Evolutionary conservation across 1,284 basidiomycete species (phyloP), one percentile per base, ranked within the genome.

Genomic region (Hymenochaete sp.): DNA sequence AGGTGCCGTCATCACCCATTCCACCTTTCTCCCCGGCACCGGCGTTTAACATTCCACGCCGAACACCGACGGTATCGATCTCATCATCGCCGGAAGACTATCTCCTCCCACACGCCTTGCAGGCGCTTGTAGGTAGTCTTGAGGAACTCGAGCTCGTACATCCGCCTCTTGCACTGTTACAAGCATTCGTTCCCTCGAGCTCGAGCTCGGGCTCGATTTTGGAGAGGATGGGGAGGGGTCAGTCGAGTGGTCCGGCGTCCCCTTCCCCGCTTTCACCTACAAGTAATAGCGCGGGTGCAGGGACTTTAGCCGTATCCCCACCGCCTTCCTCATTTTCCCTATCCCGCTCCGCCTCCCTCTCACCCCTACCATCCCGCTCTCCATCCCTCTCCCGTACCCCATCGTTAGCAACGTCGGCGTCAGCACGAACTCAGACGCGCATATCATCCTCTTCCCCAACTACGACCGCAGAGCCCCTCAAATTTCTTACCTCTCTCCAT

Each of bases 21-120:
- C 40, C 42, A 27, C n/a, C 37, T 4, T 28, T 32, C 9, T 44
- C 47, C 7, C 35, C 45, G 14, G 24, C 37, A 16, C 24, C 47
- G 14, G 40, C 28, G 22, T 43, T 25, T 18, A 49, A 26, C 32
- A 49, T 49, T 18, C 47, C 47, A 18, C 29, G 47, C 9, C 47
- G 47, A 7, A 38, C 42, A 18, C 47, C 47, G n/a, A 49, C 31
- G 10, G 18, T 49, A 10, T 49, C 47, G 19, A 44, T 49, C 4
- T 41, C 42, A 2, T 24, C 38, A 18, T 49, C 43, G 21, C 43
- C 43, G 11, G 47, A 49, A 27, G 47, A 49, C 16, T 45, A 45
- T 22, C 33, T 49, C 25, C 47, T 49, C 36, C 47, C 43, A 11
- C 47, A 38, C 24, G 47, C 45, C 22, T 18, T 47, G 2, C 10